Conservation (phyloP, 129 eudicot species). For the Escallonia rubra region DNA sequence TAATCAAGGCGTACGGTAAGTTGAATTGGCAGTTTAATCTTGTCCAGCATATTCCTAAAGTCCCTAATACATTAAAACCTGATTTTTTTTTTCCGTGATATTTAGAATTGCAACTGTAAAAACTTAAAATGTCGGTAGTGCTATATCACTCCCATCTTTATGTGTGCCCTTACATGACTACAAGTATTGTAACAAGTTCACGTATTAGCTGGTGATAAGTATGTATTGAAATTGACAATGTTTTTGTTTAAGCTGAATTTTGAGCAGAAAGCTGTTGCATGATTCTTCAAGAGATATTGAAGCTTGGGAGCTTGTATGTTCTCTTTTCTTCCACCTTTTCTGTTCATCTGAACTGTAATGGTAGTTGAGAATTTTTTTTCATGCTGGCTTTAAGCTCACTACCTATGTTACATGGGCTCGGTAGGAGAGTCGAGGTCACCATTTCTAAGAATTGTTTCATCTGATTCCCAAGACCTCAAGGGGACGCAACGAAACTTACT, state of each 20-base stretch:
- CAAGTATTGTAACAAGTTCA: not conserved
- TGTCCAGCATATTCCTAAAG: not conserved
- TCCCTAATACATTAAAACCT: too few relatives aligned
- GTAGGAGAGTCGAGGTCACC: too few relatives aligned
- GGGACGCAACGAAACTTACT: too few relatives aligned
- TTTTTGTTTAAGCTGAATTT: slow-evolving; percentile 1
- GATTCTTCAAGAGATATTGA: slow-evolving; percentile 42
- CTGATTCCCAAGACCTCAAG: too few relatives aligned
- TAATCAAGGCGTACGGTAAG: slow-evolving; percentile 72
- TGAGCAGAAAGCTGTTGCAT: slow-evolving; percentile 46
- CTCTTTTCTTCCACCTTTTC: slow-evolving; percentile 3
- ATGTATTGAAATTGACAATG: not conserved
- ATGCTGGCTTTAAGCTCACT: not conserved
- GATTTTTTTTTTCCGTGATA: too few relatives aligned
- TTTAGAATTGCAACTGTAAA: too few relatives aligned
- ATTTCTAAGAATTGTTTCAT: too few relatives aligned
- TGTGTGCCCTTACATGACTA: too few relatives aligned
- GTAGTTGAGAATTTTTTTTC: too few relatives aligned
- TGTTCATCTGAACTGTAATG: not conserved
- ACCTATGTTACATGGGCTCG: too few relatives aligned
- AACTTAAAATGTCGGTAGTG: too few relatives aligned
- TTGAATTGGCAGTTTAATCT: slow-evolving; percentile 1
- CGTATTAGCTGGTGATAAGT: not conserved
- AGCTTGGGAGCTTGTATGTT: slow-evolving; percentile 84
- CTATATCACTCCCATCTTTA: not conserved